Evolutionary conservation across 805 yeast species (phyloP), one percentile per base, ranked within the genome.

Genomic region (Isabelozyma heimii): DNA sequence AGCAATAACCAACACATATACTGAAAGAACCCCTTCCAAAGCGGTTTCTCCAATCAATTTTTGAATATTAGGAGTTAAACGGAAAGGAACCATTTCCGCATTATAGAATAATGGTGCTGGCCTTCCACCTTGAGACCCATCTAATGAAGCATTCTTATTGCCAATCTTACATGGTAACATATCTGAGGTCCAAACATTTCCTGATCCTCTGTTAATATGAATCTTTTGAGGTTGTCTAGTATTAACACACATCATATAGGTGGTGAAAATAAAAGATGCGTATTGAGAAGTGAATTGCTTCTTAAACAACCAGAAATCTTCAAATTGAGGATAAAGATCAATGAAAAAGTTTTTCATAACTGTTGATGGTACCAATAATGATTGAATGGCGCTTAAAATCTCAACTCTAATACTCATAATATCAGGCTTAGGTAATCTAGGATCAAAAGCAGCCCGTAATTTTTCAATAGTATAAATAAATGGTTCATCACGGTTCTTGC

Each of bases 261-360:
- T 89, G 78, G 91, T 84, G 67, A 92, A 92, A 41, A 90, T 83
- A 58, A 94, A 87, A 0, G 96, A 84, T 4, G 97, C 97, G 69
- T 92, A 94, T 67, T 91, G 97, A 26, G 96, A 85, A 5, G 97
- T 83, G 62, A 94, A 95, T 62, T 91, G 97, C 60, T 91, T 90
- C 53, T 98, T 81, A 84, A 95, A 94, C 46, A 92, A 70, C 99
- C 99, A 94, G 76, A 92, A 94, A 60, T 92, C 97, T 66, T 88
- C 97, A 64, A 86, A 95, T 50, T 83, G 80, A 10, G 85, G 78
- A 66, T 84, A 94, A 39, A 84, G 71, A 6, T 75, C 77, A 48
- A 85, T 65, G 62, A 91, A 94, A 64, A 88, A 87, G 55, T 88
- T 88, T 60, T 84, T 84, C 74, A 92, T 74, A 33, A 92, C 86